Evolutionary conservation across 75 land plant genomes (phyloP).

Genomic region (Selaginella tamariscina): DNA sequence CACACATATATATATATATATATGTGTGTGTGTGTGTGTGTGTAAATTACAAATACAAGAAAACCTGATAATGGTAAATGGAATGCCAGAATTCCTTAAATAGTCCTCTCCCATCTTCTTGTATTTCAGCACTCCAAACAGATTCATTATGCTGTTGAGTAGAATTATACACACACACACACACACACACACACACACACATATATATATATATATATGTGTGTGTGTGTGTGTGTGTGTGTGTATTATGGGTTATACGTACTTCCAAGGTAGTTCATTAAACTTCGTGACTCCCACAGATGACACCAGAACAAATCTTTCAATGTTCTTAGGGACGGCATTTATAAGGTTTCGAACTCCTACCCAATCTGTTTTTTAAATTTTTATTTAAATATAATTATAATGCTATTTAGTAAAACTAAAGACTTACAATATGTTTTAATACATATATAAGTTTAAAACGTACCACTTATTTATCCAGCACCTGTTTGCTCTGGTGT

Average conservation of each 20-base stretch:
- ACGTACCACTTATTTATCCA: background rate
- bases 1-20: no score
- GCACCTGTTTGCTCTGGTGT: constrained; percentile 1
- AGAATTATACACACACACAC: no score
- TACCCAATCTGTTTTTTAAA: constrained; percentile 2
- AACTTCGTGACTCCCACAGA: constrained; percentile 5
- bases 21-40: background rate
- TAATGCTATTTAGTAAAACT: background rate
- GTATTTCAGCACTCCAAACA: constrained; percentile 8
- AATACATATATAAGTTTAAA: no score
- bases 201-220: background rate
- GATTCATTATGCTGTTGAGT: constrained; percentile 3
- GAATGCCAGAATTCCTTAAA: background rate
- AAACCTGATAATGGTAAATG: constrained; percentile 3
- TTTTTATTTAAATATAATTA: background rate
- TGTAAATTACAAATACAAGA: no score
- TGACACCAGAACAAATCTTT: constrained; percentile 10
- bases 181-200: background rate
- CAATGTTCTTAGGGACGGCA: background rate
- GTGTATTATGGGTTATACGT: no score
- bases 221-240: background rate
- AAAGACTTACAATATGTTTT: background rate
- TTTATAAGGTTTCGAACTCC: background rate
- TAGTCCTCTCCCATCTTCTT: constrained; percentile 6
- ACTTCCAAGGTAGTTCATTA: constrained; percentile 11